These are phyloP conservation scores for Cornus controversa DNA, from an alignment of 148 eudicot species.

Conservation along the genomic window DNA sequence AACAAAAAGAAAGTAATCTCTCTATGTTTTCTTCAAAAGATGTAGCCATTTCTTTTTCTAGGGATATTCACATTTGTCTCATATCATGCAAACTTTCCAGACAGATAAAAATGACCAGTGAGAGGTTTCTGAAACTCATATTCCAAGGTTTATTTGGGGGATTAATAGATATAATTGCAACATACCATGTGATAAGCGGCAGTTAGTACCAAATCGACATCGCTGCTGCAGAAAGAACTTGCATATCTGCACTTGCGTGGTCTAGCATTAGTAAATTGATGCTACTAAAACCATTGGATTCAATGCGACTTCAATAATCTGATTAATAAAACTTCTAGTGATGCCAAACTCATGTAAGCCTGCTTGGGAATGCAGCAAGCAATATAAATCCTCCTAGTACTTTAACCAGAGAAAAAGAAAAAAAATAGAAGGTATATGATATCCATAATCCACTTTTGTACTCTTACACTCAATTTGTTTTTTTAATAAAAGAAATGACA, in stretches of 20 bases:
- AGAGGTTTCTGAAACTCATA: not conserved
- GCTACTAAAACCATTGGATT: conserved; percentile 24
- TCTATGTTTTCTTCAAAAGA: too few species aligned
- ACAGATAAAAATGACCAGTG: not conserved
- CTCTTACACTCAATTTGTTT: too few species aligned
- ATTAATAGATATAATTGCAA: conserved; percentile 20
- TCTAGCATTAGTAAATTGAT: conserved; percentile 64
- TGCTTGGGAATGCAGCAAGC: not conserved
- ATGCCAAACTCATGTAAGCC: not conserved
- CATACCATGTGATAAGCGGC: conserved; percentile 99
- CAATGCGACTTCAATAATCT: not conserved
- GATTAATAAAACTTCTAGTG: conserved; percentile 13
- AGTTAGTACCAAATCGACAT: conserved; percentile 94
- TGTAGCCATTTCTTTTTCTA: not conserved
- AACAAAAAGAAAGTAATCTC: not conserved
- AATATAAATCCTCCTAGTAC: not conserved
- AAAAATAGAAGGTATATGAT: not conserved
- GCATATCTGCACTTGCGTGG: conserved; percentile 96
- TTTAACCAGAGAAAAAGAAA: not conserved
- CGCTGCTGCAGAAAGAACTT: conserved; percentile 97
- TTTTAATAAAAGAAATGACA: too few species aligned
- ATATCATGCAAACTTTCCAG: not conserved
- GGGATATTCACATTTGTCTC: not conserved
- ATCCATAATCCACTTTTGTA: too few species aligned
- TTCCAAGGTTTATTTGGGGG: not conserved